Conservation (phyloP, 2,329 filamentous ascomycete species). For the Aspergillus sp. region DNA sequence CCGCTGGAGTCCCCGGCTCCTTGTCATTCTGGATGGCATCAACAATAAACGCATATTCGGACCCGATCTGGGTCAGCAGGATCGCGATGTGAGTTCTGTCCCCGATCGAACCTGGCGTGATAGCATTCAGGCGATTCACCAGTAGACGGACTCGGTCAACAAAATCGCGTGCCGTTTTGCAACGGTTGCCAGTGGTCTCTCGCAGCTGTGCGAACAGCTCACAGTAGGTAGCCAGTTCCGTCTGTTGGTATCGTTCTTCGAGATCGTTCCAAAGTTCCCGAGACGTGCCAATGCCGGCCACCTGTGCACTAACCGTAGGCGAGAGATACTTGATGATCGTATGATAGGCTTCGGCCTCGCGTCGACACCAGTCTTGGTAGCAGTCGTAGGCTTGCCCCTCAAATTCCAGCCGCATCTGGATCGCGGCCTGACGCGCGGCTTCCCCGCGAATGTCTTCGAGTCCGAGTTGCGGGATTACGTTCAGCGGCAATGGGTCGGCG, state of each 20-base stretch:
- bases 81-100: conserved; percentile 1
- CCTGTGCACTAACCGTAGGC: conserved; percentile 3
- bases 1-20: neutral
- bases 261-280: conserved; percentile 2
- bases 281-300: conserved; percentile 1
- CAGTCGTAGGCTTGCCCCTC: too few relatives aligned
- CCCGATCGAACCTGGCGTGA: conserved; percentile 1
- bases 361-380: too few relatives aligned
- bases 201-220: conserved; percentile 3
- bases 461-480: too few relatives aligned
- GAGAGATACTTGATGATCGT: too few relatives aligned
- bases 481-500: too few relatives aligned
- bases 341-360: too few relatives aligned
- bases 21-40: conserved; percentile 4
- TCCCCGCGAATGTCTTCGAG: too few relatives aligned
- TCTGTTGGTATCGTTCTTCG: conserved; percentile 3
- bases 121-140: conserved; percentile 3
- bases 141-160: too few relatives aligned
- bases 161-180: conserved; percentile 1
- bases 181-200: conserved; percentile 1
- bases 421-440: too few relatives aligned
- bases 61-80: conserved; percentile 3
- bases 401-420: too few relatives aligned
- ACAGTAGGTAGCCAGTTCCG: conserved; percentile 5
- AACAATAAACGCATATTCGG: conserved; percentile 3